Evolutionary conservation across 768 basidiomycete species (phyloP), one percentile per base, ranked within the genome.

Genomic region (Boletus huronensis): DNA sequence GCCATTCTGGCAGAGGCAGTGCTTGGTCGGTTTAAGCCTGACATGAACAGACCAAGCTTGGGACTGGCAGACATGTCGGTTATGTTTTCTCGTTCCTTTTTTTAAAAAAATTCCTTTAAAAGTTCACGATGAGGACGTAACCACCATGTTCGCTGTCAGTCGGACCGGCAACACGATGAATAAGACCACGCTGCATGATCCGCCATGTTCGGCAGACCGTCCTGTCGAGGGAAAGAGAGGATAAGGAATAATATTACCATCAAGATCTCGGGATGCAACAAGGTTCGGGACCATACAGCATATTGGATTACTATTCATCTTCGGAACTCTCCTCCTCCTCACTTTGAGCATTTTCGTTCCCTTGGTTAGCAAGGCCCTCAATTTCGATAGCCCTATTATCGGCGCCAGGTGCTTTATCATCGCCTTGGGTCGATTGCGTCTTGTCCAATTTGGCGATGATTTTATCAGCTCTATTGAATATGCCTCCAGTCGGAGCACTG

Each of bases 391-490:
- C 69, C 50, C 63, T 75, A 52, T 67, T 66, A 29, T 73, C 71
- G 36, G 72, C 71, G 28, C 69, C 74, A 26, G 72, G 72, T 21
- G 72, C 79, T 45, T 70, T 77, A 38, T 73, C 80, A 43, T 80
- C 83, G 21, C 62, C 70, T 21, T 75, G 79, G 50, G 80, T 79
- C 69, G 82, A 76, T 66, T 81, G 78, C 71, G 81, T 85, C 72
- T 87, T 87, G 68, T 87, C 84, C 72, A 90, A 72, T 77, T 90
- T 95, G 58, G 88, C 87, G 40, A 99, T 81, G 50, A 98, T 82
- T 74, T 97, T 97, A 61, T 90, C 94, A 43, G 88, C 95, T 48
- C 90, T 82, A 71, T 98, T 98, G 79, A 98, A 99, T 60, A 98
- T 95, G 2, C 96, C 97, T 16, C 87, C 90, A 0, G 97, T 98